A percentile compares a stretch with the other conserved stretches of the same genome.
phyloP scores from a whole-genome alignment of 139 green algal genomes.

The Pleodorina starrii region DNA sequence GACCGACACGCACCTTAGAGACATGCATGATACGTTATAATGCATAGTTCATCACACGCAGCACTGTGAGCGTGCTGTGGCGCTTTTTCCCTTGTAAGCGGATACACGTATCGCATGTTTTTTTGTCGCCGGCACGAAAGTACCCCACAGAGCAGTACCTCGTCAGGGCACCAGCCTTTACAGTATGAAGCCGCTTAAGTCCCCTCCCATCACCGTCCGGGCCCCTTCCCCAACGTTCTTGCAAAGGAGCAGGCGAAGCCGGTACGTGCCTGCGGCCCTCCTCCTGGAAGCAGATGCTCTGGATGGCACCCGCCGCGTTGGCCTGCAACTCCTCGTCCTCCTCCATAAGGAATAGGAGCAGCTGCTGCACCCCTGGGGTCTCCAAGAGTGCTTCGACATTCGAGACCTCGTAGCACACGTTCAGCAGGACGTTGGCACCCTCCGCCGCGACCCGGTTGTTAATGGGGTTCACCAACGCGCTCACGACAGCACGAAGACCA shows the following conservation, averaged over 20 bases:
- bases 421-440: slow-evolving; percentile 82
- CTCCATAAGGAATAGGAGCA: slow-evolving; percentile 59
- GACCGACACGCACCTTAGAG: too few relatives aligned
- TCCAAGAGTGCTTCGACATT: slow-evolving; percentile 64
- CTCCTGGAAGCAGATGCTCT: slow-evolving; percentile 82
- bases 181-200: too few relatives aligned
- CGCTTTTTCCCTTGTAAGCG: too few relatives aligned
- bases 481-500: slow-evolving; percentile 50
- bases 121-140: too few relatives aligned
- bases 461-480: slow-evolving; percentile 41
- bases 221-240: background rate
- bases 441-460: slow-evolving; percentile 65
- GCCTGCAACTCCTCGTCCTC: slow-evolving; percentile 66
- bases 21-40: background rate
- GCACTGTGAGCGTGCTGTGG: too few relatives aligned
- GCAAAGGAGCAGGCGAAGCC: background rate
- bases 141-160: too few relatives aligned
- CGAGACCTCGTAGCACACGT: slow-evolving; percentile 80
- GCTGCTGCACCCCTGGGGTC: slow-evolving; percentile 56
- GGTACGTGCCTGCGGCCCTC: background rate
- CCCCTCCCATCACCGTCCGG: background rate
- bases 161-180: too few relatives aligned
- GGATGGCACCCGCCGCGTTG: slow-evolving; percentile 82
- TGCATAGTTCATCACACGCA: background rate
- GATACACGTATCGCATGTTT: too few relatives aligned